These are phyloP conservation scores for Dactylis glomerata DNA, from an alignment of 176 grass and related monocot genomes.

Conservation along the genomic window DNA sequence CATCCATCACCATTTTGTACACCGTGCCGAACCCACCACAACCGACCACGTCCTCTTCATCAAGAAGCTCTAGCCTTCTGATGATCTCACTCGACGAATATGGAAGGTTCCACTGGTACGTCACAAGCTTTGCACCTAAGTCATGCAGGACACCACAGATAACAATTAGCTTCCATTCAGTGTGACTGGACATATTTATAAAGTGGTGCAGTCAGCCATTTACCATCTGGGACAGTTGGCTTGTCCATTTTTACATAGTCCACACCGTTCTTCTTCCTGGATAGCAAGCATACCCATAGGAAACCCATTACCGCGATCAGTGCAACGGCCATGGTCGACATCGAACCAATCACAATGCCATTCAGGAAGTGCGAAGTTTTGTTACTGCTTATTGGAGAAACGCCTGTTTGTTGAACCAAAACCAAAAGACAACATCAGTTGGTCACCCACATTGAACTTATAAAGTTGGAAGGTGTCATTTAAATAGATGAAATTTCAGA, in stretches of 20 bases:
- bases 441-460: neutral
- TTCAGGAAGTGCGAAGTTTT: constrained; percentile 82
- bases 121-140: constrained; percentile 87
- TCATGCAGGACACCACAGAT: neutral
- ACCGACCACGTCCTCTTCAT: constrained; percentile 82
- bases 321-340: constrained; percentile 87
- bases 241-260: constrained; percentile 85
- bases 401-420: constrained; percentile 30
- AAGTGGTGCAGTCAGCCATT: neutral
- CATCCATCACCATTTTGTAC: constrained; percentile 96
- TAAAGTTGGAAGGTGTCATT: neutral
- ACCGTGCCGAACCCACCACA: constrained; percentile 89
- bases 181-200: neutral
- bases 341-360: constrained; percentile 87
- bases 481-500: neutral
- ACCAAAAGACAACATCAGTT: neutral
- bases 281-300: constrained; percentile 88
- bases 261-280: constrained; percentile 71
- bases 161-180: neutral
- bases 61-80: constrained; percentile 74
- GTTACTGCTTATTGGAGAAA: constrained; percentile 55
- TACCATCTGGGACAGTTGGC: constrained; percentile 52
- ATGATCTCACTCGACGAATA: constrained; percentile 90
- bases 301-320: constrained; percentile 66
- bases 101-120: constrained; percentile 90